Evolutionary conservation across 2,329 filamentous ascomycete species (phyloP).

Genomic region (Arachnopeziza araneosa): DNA sequence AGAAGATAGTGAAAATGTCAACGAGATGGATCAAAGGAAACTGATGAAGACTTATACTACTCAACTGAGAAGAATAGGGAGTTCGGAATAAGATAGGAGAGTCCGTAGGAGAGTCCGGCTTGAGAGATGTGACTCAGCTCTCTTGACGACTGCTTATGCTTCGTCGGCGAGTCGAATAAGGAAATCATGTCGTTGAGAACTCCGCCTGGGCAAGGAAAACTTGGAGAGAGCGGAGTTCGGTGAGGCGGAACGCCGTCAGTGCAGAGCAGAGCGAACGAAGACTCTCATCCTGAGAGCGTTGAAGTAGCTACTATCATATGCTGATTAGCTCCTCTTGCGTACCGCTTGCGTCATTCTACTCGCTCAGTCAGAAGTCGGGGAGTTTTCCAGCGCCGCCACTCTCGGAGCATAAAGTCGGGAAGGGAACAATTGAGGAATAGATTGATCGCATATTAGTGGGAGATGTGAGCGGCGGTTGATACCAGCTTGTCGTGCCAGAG

Average conservation of each 20-base stretch:
- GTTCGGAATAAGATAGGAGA: not conserved
- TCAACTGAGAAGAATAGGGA: not conserved
- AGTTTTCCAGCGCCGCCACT: no score
- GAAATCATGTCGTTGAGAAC: not conserved
- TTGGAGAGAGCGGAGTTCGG: not conserved
- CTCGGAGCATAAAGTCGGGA: not conserved
- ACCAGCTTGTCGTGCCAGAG: no score
- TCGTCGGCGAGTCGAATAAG: not conserved
- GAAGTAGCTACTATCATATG: no score
- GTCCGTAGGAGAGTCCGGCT: no score
- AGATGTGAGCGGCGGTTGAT: no score
- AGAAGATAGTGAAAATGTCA: not conserved
- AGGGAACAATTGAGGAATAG: not conserved
- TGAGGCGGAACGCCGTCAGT: not conserved
- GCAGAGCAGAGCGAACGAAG: no score
- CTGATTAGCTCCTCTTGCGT: no score
- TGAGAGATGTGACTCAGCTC: not conserved
- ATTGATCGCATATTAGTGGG: not conserved
- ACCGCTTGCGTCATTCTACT: no score
- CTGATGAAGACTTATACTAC: not conserved
- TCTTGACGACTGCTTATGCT: not conserved
- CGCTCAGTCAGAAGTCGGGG: no score
- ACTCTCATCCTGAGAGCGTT: no score
- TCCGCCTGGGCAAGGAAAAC: not conserved
- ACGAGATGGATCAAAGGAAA: not conserved